Evolutionary conservation across 148 eudicot species (phyloP).

Genomic region (Simmondsia chinensis): DNA sequence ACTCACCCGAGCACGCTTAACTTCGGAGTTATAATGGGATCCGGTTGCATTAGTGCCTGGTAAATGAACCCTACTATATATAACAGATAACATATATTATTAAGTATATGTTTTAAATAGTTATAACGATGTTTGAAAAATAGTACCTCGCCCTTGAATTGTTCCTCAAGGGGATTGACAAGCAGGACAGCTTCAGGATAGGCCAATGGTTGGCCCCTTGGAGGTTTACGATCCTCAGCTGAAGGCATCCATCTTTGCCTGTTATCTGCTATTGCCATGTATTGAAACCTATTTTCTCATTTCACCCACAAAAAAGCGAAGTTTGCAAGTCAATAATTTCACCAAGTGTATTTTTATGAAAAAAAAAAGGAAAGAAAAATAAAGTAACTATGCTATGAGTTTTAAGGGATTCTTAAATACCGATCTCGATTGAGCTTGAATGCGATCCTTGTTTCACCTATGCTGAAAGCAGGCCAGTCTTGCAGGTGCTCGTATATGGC

Average conservation of each 20-base stretch:
- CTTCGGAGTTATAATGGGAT: too few species aligned
- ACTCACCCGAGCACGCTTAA: too few species aligned
- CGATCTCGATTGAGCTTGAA: constrained; percentile 63
- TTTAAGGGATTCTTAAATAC: constrained; percentile 17
- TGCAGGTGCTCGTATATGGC: constrained; percentile 62
- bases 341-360: too few species aligned
- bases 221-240: constrained; percentile 77
- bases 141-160: constrained; percentile 63
- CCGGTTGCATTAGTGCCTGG: too few species aligned
- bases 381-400: not conserved
- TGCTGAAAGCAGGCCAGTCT: constrained; percentile 65
- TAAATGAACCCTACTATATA: too few species aligned
- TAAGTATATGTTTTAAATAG: too few species aligned
- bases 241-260: constrained; percentile 72
- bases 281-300: constrained; percentile 43
- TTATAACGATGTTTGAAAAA: too few species aligned
- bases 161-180: constrained; percentile 57
- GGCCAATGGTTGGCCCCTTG: constrained; percentile 59
- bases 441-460: constrained; percentile 68
- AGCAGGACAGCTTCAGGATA: constrained; percentile 86
- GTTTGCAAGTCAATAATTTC: not conserved
- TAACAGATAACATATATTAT: too few species aligned
- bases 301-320: not conserved
- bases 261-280: constrained; percentile 78
- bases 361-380: too few species aligned